Percentiles rank a stretch among this genome's conserved stretches.
These are phyloP conservation scores for Musa balbisiana DNA, from an alignment of 202 grass and related monocot species.

Conservation along the genomic window DNA sequence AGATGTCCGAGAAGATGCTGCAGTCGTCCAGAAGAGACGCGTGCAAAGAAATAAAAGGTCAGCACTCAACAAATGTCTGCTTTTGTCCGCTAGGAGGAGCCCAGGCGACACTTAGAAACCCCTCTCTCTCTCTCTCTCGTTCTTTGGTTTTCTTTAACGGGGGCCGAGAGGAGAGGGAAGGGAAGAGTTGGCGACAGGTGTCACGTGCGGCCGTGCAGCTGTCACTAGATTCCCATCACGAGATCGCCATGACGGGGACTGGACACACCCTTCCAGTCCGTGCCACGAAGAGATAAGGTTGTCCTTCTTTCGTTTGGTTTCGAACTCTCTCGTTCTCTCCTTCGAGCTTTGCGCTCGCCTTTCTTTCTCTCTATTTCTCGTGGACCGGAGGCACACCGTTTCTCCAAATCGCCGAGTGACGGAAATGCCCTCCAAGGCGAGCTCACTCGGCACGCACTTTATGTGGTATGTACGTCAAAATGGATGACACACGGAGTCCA, in stretches of 20 bases:
- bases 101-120: too few species aligned
- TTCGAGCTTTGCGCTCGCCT: background rate
- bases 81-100: too few species aligned
- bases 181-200: background rate
- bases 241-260: background rate
- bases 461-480: background rate
- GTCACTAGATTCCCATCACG: slow-evolving; percentile 2
- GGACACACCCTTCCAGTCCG: background rate
- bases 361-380: background rate
- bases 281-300: background rate
- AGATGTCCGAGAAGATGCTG: too few species aligned
- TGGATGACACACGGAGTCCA: background rate
- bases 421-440: background rate
- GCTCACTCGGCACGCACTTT: background rate
- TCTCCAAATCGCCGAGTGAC: background rate
- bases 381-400: background rate
- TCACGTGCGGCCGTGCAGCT: slow-evolving; percentile 13
- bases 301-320: background rate
- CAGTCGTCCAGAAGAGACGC: too few species aligned
- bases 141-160: too few species aligned
- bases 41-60: too few species aligned
- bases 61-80: too few species aligned
- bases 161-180: too few species aligned
- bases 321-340: too few species aligned
- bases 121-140: too few species aligned